Evolutionary conservation across 306 rosid species (phyloP).

Genomic region (Lablab purpureus): DNA sequence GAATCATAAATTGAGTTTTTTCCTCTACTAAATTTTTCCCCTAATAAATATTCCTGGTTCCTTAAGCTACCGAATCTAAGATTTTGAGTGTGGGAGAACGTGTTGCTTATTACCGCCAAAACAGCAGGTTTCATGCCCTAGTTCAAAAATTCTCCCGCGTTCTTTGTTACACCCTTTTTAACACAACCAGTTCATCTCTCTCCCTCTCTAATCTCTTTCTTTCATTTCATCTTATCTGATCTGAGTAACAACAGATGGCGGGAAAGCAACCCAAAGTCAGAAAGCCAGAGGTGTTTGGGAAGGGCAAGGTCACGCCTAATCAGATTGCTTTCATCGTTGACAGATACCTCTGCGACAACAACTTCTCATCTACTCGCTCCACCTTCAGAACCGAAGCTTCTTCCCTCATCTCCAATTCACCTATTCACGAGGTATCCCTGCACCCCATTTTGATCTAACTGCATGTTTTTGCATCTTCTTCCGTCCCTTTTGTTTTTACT

Average conservation of each 20-base stretch:
- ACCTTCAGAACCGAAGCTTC: slow-evolving; percentile 79
- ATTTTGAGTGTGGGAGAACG: background rate
- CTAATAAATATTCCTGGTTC: background rate
- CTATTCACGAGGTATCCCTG: slow-evolving; percentile 62
- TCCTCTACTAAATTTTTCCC: too few species aligned
- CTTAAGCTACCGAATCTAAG: background rate
- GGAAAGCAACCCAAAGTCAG: slow-evolving; percentile 68
- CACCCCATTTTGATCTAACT: background rate
- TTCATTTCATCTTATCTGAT: background rate
- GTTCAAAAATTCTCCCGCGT: slow-evolving; percentile 28
- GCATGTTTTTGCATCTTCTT: background rate
- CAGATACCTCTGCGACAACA: slow-evolving; percentile 73
- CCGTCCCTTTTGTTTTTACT: background rate
- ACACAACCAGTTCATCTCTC: background rate
- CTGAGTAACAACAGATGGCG: slow-evolving; percentile 50
- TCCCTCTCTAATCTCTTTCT: background rate
- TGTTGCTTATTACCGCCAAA: slow-evolving; percentile 23
- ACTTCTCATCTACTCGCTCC: slow-evolving; percentile 64
- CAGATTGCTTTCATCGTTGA: slow-evolving; percentile 93
- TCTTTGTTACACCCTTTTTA: background rate
- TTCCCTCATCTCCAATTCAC: slow-evolving; percentile 72
- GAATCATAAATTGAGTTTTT: background rate
- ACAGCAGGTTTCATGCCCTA: background rate
- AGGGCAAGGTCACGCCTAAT: slow-evolving; percentile 69
- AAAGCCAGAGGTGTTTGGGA: slow-evolving; percentile 55